Conservation (phyloP, 257 asterid species). For the Ballota nigra region DNA sequence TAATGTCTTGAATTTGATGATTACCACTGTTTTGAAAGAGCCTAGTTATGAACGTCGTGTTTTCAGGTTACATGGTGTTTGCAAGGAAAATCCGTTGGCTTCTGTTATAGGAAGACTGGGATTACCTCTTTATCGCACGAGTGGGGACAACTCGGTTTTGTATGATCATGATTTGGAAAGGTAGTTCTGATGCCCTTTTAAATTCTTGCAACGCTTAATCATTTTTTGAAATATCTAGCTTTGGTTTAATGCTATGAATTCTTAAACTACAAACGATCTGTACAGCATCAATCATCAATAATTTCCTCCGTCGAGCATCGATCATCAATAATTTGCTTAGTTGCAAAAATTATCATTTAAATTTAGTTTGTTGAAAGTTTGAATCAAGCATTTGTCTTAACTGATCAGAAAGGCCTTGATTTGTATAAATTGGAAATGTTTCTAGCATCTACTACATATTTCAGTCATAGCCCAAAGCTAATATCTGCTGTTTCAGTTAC, state of each 20-base stretch:
- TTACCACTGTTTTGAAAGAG: neutral
- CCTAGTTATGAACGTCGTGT: conserved; percentile 7
- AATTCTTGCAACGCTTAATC: neutral
- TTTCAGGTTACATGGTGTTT: conserved; percentile 88
- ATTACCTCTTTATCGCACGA: conserved; percentile 86
- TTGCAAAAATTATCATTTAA: neutral
- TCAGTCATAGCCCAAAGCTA: neutral
- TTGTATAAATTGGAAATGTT: neutral
- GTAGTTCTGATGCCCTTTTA: conserved; percentile 29
- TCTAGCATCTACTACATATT: neutral
- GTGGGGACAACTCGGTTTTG: conserved; percentile 89
- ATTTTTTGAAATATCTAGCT: neutral
- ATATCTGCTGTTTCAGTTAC: conserved; percentile 40
- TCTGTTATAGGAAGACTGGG: conserved; percentile 83
- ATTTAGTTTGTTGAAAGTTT: neutral
- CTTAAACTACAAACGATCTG: neutral
- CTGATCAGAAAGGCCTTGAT: neutral
- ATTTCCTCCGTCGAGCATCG: neutral
- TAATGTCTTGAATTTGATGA: neutral
- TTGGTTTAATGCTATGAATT: neutral
- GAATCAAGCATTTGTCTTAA: neutral
- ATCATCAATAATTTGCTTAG: neutral
- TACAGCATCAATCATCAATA: no score
- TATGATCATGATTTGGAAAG: conserved; percentile 94
- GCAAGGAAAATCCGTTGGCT: conserved; percentile 91